Evolutionary conservation across 202 grass and related monocot genomes (phyloP), one percentile per base, ranked within the genome.

Genomic region (Eragrostis tef): DNA sequence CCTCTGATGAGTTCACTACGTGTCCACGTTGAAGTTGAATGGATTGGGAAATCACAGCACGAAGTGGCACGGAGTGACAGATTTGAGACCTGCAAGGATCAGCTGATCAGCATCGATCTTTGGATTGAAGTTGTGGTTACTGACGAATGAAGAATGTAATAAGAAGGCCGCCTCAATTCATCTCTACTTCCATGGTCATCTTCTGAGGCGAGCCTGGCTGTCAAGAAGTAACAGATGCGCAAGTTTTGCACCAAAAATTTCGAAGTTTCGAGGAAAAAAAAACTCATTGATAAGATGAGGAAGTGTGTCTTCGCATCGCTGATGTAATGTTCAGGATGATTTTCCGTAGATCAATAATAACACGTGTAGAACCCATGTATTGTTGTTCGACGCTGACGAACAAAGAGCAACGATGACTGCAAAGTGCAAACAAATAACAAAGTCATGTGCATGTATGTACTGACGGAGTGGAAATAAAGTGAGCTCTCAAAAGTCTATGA

Each of bases 311-410:
- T 21, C 42, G 42, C 16, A 24, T 81, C 19, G 54, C 15, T 82
- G 12, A 14, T 70, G 45, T 43, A 54, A 6, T 20, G 17, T 20
- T 70, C 49, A 53, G 43, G 16, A 70, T 36, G 22, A 15, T 53
- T 67, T 70, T 79, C 4, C 27, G n/a, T 49, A 14, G 50, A 41
- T 39, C 56, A 79, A 79, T 65, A 77, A 77, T 82, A 71, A 64
- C 63, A 70, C 9, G 24, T 47, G 13, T 34, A 68, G 64, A 14
- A 15, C n/a, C 41, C 57, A n/a, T 50, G 19, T 60, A 69, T 78
- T 78, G 64, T 9, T 70, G 57, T 43, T 67, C n/a, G 19, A 47
- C 2, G 34, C 9, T 52, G 12, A 51, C 39, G 16, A 22, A 6
- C 58, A 11, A 2, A 24, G 1, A 34, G 31, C 4, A 34, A 2